Percentiles rank a stretch among this genome's conserved stretches.
Evolutionary conservation across 257 asterid genomes (phyloP).

Genomic region (Lavandula angustifolia): DNA sequence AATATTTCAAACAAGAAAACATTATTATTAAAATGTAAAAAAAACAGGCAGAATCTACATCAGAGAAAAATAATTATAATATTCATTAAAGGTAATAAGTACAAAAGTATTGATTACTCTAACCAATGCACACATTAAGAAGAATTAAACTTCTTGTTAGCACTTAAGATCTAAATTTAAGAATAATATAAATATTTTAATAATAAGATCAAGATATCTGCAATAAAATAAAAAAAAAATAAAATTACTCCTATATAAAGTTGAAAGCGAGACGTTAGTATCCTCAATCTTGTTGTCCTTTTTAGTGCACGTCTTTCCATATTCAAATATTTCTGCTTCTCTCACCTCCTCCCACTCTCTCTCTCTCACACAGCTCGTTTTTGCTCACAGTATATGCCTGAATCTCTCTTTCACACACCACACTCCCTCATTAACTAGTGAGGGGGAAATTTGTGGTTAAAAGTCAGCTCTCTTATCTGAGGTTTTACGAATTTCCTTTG

Average conservation of each 20-base stretch:
- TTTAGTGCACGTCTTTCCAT: neutral
- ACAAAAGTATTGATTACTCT: too few relatives aligned
- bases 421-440: conserved; percentile 1
- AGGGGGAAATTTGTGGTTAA: neutral
- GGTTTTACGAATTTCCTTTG: neutral
- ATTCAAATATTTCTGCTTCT: conserved; percentile 22
- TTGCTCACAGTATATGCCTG: conserved; percentile 15
- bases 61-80: too few relatives aligned
- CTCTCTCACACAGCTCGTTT: neutral
- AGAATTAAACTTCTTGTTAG: too few relatives aligned
- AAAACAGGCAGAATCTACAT: too few relatives aligned
- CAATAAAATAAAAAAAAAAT: too few relatives aligned
- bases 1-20: too few relatives aligned
- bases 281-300: neutral
- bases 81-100: too few relatives aligned
- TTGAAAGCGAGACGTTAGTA: neutral
- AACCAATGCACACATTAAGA: too few relatives aligned
- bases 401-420: neutral
- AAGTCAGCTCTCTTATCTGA: conserved; percentile 5
- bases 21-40: too few relatives aligned
- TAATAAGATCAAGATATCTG: too few relatives aligned
- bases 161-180: too few relatives aligned
- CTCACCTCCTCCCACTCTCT: neutral
- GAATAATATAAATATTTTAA: too few relatives aligned
- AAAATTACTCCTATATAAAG: neutral